A percentile compares a stretch with the other conserved stretches of the same genome.
These are phyloP conservation scores for Aspergillus neotritici DNA, from an alignment of 2,329 filamentous ascomycete species.

Conservation along the genomic window DNA sequence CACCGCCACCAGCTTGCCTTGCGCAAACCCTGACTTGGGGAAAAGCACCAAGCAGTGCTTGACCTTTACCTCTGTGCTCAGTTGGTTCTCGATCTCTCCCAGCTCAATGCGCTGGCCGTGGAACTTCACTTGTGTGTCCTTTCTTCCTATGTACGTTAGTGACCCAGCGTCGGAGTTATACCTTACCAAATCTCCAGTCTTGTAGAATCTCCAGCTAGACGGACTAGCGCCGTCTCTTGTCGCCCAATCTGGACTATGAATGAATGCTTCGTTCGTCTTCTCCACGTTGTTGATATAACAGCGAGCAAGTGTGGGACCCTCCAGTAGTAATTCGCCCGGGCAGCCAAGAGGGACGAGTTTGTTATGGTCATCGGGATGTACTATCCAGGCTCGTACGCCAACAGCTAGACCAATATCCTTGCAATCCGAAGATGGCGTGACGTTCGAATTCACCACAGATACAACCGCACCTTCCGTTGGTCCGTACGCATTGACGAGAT, in stretches of 20 bases:
- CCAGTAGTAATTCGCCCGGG: conserved; percentile 34
- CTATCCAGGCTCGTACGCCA: conserved; percentile 35
- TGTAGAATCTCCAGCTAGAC: conserved; percentile 32
- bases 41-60: conserved; percentile 34
- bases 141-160: conserved; percentile 50
- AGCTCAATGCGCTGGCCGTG: conserved; percentile 61
- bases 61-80: conserved; percentile 24
- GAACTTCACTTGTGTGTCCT: conserved; percentile 64
- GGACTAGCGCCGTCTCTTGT: conserved; percentile 27
- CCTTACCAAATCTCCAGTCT: conserved; percentile 37
- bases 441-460: conserved; percentile 29
- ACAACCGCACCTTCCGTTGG: conserved; percentile 40
- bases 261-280: conserved; percentile 55
- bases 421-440: conserved; percentile 27
- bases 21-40: conserved; percentile 31
- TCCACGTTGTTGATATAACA: conserved; percentile 56
- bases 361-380: conserved; percentile 36
- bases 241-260: conserved; percentile 52
- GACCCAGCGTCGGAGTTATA: conserved; percentile 34
- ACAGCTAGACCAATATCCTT: conserved; percentile 33
- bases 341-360: conserved; percentile 39
- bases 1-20: conserved; percentile 28
- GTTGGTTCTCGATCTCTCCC: conserved; percentile 45
- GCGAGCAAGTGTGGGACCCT: conserved; percentile 53
- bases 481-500: conserved; percentile 41